Evolutionary conservation across 441 rosid species (phyloP), one percentile per base, ranked within the genome.

Genomic region (Sinapis alba): DNA sequence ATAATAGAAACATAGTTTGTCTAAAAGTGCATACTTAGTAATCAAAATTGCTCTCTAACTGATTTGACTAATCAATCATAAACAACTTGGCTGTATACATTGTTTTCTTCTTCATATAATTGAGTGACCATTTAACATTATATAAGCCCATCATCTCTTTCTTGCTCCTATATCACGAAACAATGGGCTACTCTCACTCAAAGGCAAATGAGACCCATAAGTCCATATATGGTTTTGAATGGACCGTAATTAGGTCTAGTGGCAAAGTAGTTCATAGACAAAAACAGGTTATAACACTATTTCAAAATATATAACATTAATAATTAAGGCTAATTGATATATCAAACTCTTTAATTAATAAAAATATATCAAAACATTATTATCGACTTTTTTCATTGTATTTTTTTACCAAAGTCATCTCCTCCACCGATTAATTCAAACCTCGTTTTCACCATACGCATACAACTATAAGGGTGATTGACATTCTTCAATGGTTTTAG

Each of bases 401-500:
- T 54, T 9, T 23, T 23, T 1, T n/a, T n/a, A n/a, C 84, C 86
- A 23, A 88, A 72, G 73, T 62, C 88, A 2, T 58, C 78, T 3
- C 73, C 81, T 1, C 53, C 73, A 23, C 75, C 75, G 20, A 76
- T 71, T 7, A 81, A 79, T 18, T 87, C 94, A 0, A 81, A 85
- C 76, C 83, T 92, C 26, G 82, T 94, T 43, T 90, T 94, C 38
- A 61, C 90, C 23, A 69, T 94, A 78, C 94, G 98, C 72, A 86
- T n/a, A n/a, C n/a, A n/a, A n/a, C n/a, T 94, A 45, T 94, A 88
- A 68, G 94, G 99, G 98, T 89, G 71, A 18, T 79, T 65, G 36
- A 23, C 3, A 5, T 36, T 30, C 13, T 58, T 51, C 36, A 11
- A 10, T 58, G 23, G 56, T 53, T 43, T 76, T 19, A 4, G 19